A percentile compares a stretch with the other conserved stretches of the same genome.
These are phyloP conservation scores for Orobanche coerulescens DNA, from an alignment of 257 asterid genomes.

Conservation along the genomic window DNA sequence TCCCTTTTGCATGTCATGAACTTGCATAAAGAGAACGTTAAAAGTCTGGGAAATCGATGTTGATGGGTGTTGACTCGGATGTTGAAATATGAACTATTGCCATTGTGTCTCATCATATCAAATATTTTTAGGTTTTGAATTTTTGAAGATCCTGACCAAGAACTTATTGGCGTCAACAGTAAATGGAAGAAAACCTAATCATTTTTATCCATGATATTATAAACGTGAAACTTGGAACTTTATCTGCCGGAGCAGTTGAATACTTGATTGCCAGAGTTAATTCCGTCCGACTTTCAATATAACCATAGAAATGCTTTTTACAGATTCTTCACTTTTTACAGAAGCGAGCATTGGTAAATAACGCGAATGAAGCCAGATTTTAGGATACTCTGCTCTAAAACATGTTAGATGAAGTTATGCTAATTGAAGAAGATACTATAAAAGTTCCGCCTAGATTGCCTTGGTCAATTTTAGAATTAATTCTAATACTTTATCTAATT, in stretches of 20 bases:
- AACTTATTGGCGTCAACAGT: not conserved
- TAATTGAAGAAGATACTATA: not conserved
- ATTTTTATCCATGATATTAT: not conserved
- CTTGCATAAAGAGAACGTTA: not conserved
- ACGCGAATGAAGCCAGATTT: conserved; percentile 1
- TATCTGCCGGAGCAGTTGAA: not conserved
- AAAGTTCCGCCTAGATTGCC: conserved; percentile 15
- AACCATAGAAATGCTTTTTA: not conserved
- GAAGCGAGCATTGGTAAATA: not conserved
- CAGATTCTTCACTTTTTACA: conserved; percentile 7
- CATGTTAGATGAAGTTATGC: conserved; percentile 1
- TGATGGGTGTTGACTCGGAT: not conserved
- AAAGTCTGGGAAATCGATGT: conserved; percentile 7
- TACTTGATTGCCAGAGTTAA: not conserved
- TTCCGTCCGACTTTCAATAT: conserved; percentile 2
- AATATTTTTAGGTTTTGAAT: not conserved
- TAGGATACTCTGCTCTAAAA: not conserved
- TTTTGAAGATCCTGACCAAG: not conserved
- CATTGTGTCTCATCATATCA: not conserved
- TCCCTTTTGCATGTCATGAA: not conserved
- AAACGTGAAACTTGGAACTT: not conserved
- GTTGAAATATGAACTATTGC: conserved; percentile 3
- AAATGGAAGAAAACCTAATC: not conserved
- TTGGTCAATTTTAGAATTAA: conserved; percentile 2
- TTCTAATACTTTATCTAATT: conserved; percentile 17